These are phyloP conservation scores for Ceratocystis huliohia DNA, from an alignment of 2,329 filamentous ascomycete genomes.

Conservation along the genomic window DNA sequence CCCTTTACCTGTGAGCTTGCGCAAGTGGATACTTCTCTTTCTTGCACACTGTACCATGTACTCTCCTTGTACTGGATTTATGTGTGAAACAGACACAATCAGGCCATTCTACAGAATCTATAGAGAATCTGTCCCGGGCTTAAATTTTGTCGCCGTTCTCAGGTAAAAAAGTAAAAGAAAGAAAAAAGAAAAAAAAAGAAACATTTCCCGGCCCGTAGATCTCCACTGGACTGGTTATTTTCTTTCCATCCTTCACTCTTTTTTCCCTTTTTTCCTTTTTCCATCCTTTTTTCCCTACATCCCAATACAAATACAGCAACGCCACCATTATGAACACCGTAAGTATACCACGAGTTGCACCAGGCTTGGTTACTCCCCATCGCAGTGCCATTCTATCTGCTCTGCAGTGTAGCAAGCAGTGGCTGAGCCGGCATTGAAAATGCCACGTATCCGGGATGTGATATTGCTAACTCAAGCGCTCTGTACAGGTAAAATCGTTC, in stretches of 20 bases:
- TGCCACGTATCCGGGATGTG: neutral
- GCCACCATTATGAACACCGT: conserved; percentile 42
- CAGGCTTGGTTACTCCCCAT: too few relatives aligned
- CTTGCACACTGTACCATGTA: neutral
- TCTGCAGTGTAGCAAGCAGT: neutral
- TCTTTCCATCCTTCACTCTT: neutral
- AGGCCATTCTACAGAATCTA: neutral
- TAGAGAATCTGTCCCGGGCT: neutral
- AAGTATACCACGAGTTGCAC: conserved; percentile 25
- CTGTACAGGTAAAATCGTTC: conserved; percentile 47
- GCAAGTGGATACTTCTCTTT: neutral
- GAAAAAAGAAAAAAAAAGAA: neutral
- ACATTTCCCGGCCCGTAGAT: too few relatives aligned
- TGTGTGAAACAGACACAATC: neutral
- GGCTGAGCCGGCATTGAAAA: neutral
- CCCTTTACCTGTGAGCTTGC: neutral
- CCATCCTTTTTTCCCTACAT: neutral
- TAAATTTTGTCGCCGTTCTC: conserved; percentile 2
- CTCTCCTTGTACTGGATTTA: neutral
- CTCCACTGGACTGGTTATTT: neutral
- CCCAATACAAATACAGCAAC: conserved; percentile 6
- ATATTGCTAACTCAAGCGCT: conserved; percentile 19
- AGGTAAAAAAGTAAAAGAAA: neutral
- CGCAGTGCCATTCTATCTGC: neutral
- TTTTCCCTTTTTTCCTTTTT: neutral